Conservation (phyloP, 495 filamentous ascomycete species). For the Podospora pseudocomata region DNA sequence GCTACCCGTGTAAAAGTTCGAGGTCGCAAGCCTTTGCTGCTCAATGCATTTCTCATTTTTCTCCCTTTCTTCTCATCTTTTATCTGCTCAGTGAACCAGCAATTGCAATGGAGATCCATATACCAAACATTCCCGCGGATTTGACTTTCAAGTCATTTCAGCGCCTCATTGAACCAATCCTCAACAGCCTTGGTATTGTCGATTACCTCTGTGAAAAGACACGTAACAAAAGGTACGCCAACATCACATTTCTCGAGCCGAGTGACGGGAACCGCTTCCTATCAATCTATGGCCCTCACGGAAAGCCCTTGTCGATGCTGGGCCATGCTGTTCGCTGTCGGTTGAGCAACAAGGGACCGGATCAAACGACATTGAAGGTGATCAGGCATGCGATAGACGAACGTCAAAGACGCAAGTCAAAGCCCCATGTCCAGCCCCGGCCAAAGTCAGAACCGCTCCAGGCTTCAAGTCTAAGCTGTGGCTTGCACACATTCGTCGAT, state of each 20-base stretch:
- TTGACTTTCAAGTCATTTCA: slow-evolving; percentile 33
- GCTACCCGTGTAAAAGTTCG: neutral
- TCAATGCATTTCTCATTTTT: neutral
- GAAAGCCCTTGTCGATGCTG: slow-evolving; percentile 34
- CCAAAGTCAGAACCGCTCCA: slow-evolving; percentile 28
- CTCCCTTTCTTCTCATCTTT: neutral
- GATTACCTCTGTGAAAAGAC: slow-evolving; percentile 38
- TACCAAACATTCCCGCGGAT: slow-evolving; percentile 36
- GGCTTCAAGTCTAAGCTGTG: slow-evolving; percentile 41
- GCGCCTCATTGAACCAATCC: slow-evolving; percentile 32
- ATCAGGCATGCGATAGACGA: slow-evolving; percentile 39
- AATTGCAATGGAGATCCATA: slow-evolving; percentile 40
- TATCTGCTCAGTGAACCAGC: too few relatives aligned
- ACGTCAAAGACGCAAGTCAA: slow-evolving; percentile 7
- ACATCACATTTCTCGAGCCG: slow-evolving; percentile 37
- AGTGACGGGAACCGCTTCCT: slow-evolving; percentile 41
- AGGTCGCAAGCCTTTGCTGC: neutral
- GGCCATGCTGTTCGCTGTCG: slow-evolving; percentile 39
- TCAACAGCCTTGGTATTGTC: slow-evolving; percentile 33
- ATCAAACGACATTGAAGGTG: slow-evolving; percentile 35
- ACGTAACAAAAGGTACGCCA: slow-evolving; percentile 25
- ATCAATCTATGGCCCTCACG: slow-evolving; percentile 17
- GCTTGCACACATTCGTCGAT: slow-evolving; percentile 45
- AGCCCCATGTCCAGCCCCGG: slow-evolving; percentile 2
- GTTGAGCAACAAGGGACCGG: slow-evolving; percentile 38